Evolutionary conservation across 345 rosid genomes (phyloP), one percentile per base, ranked within the genome.

Genomic region (Populus pruinosa): DNA sequence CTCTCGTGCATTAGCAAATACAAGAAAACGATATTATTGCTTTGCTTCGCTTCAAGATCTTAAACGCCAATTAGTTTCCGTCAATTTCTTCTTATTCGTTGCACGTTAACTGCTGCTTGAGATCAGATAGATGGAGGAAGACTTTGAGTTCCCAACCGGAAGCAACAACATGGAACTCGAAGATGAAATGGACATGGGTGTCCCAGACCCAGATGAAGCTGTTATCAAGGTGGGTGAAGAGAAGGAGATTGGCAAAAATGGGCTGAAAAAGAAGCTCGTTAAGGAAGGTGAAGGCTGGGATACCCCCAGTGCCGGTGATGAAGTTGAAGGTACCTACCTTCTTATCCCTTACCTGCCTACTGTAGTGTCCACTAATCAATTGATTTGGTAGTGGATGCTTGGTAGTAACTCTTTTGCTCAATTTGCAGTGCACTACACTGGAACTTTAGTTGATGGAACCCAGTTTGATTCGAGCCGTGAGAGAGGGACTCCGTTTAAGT

Each of bases 381-480:
- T 12, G 50, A 47, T 47, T 47, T 47, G 17, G 1, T 47, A 47
- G 4, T 47, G 16, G 18, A 14, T 13, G 17, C 50, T 4, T 13
- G 17, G 16, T 47, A 14, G 50, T 47, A 47, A 47, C 18, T 13
- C 29, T 59, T 10, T 59, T 59, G 29, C 5, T 12, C 23, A 25
- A 59, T 5, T 29, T 59, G 6, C 84, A 87, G 90, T 83, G 70
- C 88, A 87, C 61, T 87, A 85, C 81, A 96, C 97, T 29, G 99
- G 99, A 65, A 96, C 98, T 21, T 85, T 96, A 86, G 62, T 94
- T 16, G 98, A 96, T 74, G 99, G 98, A 31, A 94, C 97, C 2
- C 80, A 89, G 84, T 96, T 96, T 64, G 99, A 96, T 87, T 96
- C 98, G 1, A 96, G 98, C 62, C 88, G 96, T 33, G 97, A 90